These are phyloP conservation scores for Scleroderma citrinum DNA, from an alignment of 768 basidiomycete species.

Conservation along the genomic window DNA sequence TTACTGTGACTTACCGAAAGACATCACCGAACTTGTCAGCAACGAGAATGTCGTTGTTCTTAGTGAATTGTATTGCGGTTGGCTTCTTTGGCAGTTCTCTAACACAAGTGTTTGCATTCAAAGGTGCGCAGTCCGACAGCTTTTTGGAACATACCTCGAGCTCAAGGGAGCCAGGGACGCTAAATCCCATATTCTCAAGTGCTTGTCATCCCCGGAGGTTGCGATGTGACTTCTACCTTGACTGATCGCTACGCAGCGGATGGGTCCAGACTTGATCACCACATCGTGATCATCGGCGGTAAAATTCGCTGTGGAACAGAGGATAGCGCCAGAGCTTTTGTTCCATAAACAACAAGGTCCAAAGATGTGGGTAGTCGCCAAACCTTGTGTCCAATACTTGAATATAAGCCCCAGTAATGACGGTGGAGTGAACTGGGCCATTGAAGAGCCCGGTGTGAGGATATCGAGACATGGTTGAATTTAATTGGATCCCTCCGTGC, in stretches of 20 bases:
- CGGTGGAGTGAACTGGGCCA: too few relatives aligned
- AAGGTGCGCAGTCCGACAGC: neutral
- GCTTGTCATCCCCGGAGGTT: conserved; percentile 76
- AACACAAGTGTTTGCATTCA: neutral
- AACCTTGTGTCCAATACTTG: conserved; percentile 56
- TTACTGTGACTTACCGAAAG: conserved; percentile 51
- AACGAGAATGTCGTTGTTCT: conserved; percentile 62
- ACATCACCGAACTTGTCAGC: conserved; percentile 96
- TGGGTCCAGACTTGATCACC: conserved; percentile 45
- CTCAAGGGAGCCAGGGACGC: conserved; percentile 50
- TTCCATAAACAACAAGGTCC: conserved; percentile 2
- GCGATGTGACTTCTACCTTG: conserved; percentile 41
- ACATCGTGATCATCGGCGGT: conserved; percentile 25
- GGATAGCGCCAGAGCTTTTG: conserved; percentile 47
- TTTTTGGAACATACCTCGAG: conserved; percentile 43
- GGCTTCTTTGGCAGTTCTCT: conserved; percentile 85
- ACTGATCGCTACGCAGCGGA: conserved; percentile 56
- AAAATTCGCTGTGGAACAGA: conserved; percentile 38
- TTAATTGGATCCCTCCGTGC: too few relatives aligned
- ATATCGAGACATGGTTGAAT: too few relatives aligned
- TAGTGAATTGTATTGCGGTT: conserved; percentile 60
- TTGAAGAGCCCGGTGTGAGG: too few relatives aligned
- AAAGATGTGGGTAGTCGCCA: conserved; percentile 15
- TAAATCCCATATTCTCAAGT: conserved; percentile 69
- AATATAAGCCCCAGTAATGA: too few relatives aligned